phyloP scores from a whole-genome alignment of 2,329 filamentous ascomycete genomes.

The Cordyceps fumosorosea region DNA sequence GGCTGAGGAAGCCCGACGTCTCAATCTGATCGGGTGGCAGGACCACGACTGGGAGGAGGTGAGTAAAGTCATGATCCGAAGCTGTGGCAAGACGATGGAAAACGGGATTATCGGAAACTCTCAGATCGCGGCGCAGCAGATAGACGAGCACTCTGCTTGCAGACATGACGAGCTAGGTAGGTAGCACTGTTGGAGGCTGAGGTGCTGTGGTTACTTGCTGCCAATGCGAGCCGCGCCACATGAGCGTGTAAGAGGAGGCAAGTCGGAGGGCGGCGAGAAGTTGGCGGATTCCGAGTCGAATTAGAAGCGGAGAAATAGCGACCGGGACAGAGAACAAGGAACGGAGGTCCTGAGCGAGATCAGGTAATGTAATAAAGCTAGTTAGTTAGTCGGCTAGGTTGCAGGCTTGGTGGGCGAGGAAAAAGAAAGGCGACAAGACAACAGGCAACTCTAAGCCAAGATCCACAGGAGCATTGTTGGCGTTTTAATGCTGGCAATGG shows the following conservation, averaged over 20 bases:
- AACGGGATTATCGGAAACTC: conserved; percentile 68
- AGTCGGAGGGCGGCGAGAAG: neutral
- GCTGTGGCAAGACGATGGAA: conserved; percentile 50
- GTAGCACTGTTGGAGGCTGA: neutral
- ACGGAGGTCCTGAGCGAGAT: neutral
- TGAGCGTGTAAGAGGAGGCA: neutral
- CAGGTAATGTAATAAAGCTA: neutral
- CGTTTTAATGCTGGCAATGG: neutral
- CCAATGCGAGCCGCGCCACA: neutral
- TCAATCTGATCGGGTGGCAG: conserved; percentile 67
- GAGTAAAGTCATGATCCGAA: conserved; percentile 51
- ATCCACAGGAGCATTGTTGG: neutral
- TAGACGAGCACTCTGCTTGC: conserved; percentile 57
- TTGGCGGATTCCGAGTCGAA: neutral
- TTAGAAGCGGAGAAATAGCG: conserved; percentile 1
- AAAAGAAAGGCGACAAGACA: conserved; percentile 3
- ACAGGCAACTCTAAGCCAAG: neutral
- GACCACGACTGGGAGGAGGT: conserved; percentile 65
- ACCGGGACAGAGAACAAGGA: conserved; percentile 10
- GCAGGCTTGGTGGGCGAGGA: neutral
- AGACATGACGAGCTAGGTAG: conserved; percentile 22
- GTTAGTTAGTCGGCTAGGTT: neutral
- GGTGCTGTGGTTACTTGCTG: neutral
- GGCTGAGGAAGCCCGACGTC: conserved; percentile 63
- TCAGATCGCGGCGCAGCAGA: conserved; percentile 64